A percentile compares a stretch with the other conserved stretches of the same genome.
These are phyloP conservation scores for Trametes polyzona DNA, from an alignment of 1,284 basidiomycete genomes.

Conservation along the genomic window DNA sequence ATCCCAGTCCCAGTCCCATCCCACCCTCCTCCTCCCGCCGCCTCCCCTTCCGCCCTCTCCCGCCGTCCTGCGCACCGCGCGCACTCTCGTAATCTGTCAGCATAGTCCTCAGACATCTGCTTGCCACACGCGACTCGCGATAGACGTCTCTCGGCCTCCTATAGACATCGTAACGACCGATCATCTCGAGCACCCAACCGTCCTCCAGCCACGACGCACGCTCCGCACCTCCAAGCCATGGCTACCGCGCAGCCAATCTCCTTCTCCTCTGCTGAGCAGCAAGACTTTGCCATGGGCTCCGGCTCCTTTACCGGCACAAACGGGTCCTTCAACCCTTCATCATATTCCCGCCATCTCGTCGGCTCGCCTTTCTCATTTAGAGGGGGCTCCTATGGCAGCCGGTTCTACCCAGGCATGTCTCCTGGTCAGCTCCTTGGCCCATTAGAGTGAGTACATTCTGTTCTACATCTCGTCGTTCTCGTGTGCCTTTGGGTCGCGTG, in stretches of 20 bases:
- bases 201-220: not conserved
- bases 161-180: constrained; percentile 18
- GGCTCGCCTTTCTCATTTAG: constrained; percentile 75
- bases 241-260: constrained; percentile 60
- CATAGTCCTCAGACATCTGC: not conserved
- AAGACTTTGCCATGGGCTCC: constrained; percentile 44
- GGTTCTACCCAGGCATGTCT: constrained; percentile 61
- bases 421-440: constrained; percentile 64
- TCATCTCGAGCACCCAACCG: constrained; percentile 10
- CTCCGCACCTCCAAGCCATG: constrained; percentile 32
- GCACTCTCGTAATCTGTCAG: not conserved
- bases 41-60: not conserved
- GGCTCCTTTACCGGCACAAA: constrained; percentile 53
- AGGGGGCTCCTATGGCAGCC: constrained; percentile 61
- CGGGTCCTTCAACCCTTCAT: constrained; percentile 61
- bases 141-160: constrained; percentile 4
- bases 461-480: too few species aligned
- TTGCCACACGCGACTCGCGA: not conserved
- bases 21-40: constrained; percentile 2
- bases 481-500: too few species aligned
- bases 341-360: constrained; percentile 66
- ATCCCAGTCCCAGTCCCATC: constrained; percentile 18
- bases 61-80: constrained; percentile 1
- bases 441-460: constrained; percentile 65
- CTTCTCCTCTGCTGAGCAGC: constrained; percentile 31